These are phyloP conservation scores for Talaromyces pinophilus DNA, from an alignment of 2,329 filamentous ascomycete species.

Conservation along the genomic window DNA sequence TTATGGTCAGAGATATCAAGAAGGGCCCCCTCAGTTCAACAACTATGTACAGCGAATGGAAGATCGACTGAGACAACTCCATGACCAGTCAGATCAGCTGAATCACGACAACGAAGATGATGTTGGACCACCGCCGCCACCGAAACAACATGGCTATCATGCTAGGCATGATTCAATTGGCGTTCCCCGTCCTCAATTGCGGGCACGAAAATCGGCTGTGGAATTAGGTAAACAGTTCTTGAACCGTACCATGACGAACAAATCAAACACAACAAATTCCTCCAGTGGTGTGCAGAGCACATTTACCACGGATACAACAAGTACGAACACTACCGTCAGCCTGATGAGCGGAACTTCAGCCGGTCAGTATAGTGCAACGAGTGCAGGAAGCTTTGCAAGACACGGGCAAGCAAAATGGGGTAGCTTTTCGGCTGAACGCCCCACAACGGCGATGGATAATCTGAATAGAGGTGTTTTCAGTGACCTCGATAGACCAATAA, in stretches of 20 bases:
- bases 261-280: constrained; percentile 78
- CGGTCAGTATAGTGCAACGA: constrained; percentile 88
- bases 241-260: constrained; percentile 80
- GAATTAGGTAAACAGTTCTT: constrained; percentile 72
- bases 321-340: constrained; percentile 77
- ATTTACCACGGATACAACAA: constrained; percentile 64
- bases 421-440: constrained; percentile 42
- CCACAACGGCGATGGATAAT: constrained; percentile 47
- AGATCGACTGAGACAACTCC: constrained; percentile 71
- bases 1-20: constrained; percentile 55
- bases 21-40: constrained; percentile 69
- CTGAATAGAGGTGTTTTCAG: constrained; percentile 42
- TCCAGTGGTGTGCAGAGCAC: constrained; percentile 71
- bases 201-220: constrained; percentile 59
- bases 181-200: constrained; percentile 39
- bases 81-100: constrained; percentile 59
- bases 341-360: constrained; percentile 94
- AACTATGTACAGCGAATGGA: constrained; percentile 95
- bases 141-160: constrained; percentile 53
- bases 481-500: constrained; percentile 51
- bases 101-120: constrained; percentile 42
- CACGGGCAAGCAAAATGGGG: constrained; percentile 55
- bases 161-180: constrained; percentile 47
- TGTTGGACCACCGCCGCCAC: constrained; percentile 61
- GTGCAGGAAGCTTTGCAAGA: constrained; percentile 86